These are phyloP conservation scores for Lycium barbarum DNA, from an alignment of 257 asterid species.

Conservation along the genomic window DNA sequence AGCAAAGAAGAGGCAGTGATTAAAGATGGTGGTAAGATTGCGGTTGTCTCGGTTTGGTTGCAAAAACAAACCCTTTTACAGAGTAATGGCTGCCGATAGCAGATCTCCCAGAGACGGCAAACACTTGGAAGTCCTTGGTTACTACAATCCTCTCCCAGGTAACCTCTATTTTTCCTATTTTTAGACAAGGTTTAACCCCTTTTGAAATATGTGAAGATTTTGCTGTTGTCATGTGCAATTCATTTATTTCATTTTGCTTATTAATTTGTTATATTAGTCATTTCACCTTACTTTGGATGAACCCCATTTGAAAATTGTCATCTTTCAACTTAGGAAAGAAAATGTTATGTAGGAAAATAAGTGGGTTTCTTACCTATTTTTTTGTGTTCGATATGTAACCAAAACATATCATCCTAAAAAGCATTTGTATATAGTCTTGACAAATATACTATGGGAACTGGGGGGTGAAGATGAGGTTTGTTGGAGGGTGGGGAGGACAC, in stretches of 20 bases:
- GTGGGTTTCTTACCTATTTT: too few species aligned
- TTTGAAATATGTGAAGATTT: too few species aligned
- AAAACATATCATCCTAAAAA: too few species aligned
- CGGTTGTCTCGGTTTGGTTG: constrained; percentile 83
- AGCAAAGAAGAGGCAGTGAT: too few species aligned
- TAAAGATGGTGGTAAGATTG: constrained; percentile 73
- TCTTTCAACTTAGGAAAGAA: not conserved
- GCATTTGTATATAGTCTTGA: too few species aligned
- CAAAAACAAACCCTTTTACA: constrained; percentile 83
- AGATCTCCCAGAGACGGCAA: constrained; percentile 97
- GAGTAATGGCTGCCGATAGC: constrained; percentile 97
- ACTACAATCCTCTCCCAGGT: constrained; percentile 97
- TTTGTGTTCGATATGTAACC: too few species aligned
- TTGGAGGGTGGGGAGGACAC: too few species aligned
- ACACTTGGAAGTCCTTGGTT: constrained; percentile 92
- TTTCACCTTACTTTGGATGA: not conserved
- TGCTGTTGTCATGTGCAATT: too few species aligned
- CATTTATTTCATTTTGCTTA: not conserved
- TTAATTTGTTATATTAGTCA: not conserved
- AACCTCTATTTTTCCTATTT: not conserved
- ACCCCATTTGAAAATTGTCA: not conserved
- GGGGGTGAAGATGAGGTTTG: too few species aligned
- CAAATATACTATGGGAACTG: too few species aligned
- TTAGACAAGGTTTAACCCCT: not conserved
- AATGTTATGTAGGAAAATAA: too few species aligned